Evolutionary conservation across 2,329 filamentous ascomycete genomes (phyloP).

Genomic region (Beauveria medogensis): DNA sequence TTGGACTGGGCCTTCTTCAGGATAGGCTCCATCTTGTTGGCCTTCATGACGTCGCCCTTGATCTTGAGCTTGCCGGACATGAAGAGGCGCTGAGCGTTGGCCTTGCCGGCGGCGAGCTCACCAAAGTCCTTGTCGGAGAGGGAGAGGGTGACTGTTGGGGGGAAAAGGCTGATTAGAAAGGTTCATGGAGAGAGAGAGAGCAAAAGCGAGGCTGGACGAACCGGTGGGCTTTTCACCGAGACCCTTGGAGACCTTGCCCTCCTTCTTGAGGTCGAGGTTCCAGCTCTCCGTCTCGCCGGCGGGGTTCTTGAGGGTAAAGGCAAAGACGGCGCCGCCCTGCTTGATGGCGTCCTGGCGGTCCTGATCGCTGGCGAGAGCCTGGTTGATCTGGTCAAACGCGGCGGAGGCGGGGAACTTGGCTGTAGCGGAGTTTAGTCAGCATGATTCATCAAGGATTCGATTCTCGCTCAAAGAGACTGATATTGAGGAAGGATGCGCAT

Average conservation of each 20-base stretch:
- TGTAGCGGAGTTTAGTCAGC: slow-evolving; percentile 31
- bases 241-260: slow-evolving; percentile 74
- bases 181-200: neutral
- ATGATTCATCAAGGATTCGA: neutral
- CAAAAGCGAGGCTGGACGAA: slow-evolving; percentile 56
- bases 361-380: slow-evolving; percentile 59
- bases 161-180: neutral
- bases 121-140: slow-evolving; percentile 83
- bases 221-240: slow-evolving; percentile 73
- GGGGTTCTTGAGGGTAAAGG: slow-evolving; percentile 86
- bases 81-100: slow-evolving; percentile 90
- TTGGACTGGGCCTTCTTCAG: slow-evolving; percentile 79
- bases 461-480: too few relatives aligned
- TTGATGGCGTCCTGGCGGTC: slow-evolving; percentile 85
- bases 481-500: neutral
- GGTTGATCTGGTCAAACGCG: slow-evolving; percentile 84
- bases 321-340: slow-evolving; percentile 78
- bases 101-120: slow-evolving; percentile 75
- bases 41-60: slow-evolving; percentile 97
- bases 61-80: slow-evolving; percentile 99
- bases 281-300: slow-evolving; percentile 74
- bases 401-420: slow-evolving; percentile 81
- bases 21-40: slow-evolving; percentile 91
- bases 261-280: slow-evolving; percentile 93
- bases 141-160: slow-evolving; percentile 63